Evolutionary conservation across 495 filamentous ascomycete genomes (phyloP).

Genomic region (Neurospora sp.): DNA sequence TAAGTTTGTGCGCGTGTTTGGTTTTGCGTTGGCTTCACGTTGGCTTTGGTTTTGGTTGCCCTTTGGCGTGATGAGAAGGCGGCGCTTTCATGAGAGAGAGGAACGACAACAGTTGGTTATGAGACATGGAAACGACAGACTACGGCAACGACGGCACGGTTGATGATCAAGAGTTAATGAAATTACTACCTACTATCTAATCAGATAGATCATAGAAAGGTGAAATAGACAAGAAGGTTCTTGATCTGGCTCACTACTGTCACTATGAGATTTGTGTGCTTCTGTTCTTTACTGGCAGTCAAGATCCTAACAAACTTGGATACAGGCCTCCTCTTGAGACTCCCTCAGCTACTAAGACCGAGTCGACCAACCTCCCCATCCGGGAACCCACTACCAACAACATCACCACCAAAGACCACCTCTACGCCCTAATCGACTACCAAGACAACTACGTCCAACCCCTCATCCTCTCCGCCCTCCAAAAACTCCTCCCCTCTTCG

Average conservation of each 20-base stretch:
- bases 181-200: not conserved
- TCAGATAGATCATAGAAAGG: conserved; percentile 19
- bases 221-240: conserved; percentile 16
- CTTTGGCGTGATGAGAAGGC: not conserved
- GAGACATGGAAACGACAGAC: not conserved
- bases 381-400: not conserved
- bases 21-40: not conserved
- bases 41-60: not conserved
- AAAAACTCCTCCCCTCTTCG: conserved; percentile 43
- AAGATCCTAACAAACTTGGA: not conserved
- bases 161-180: not conserved
- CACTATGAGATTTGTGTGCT: conserved; percentile 4
- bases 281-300: not conserved
- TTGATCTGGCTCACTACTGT: conserved; percentile 5
- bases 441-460: conserved; percentile 79
- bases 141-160: not conserved
- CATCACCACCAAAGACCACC: conserved; percentile 9
- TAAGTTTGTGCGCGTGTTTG: conserved; percentile 45
- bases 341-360: not conserved
- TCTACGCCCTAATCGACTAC: conserved; percentile 73
- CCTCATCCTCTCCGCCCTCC: conserved; percentile 62
- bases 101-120: not conserved
- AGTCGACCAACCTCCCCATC: not conserved
- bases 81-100: not conserved
- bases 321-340: not conserved